Conservation (phyloP, 768 basidiomycete species). For the Tylopilus sp. region DNA sequence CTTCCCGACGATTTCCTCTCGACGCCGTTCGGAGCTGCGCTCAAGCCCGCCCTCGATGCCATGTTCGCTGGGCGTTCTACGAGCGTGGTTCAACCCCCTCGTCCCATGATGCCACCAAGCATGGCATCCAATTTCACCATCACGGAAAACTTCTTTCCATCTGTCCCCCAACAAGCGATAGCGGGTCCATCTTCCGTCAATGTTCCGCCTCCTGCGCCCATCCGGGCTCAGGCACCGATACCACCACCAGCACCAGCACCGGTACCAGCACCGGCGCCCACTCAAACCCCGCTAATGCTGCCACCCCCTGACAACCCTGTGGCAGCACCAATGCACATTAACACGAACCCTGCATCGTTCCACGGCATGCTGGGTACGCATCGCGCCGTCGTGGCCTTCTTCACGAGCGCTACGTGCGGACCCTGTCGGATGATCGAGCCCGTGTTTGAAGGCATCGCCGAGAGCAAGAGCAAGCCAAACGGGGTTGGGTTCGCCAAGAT, state of each 20-base stretch:
- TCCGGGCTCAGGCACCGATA: no score
- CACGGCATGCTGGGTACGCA: conserved; percentile 60
- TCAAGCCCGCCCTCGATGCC: conserved; percentile 87
- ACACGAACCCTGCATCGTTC: conserved; percentile 75
- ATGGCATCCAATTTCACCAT: conserved; percentile 43
- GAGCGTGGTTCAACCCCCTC: conserved; percentile 30
- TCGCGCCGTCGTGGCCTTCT: conserved; percentile 74
- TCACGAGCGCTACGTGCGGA: conserved; percentile 71
- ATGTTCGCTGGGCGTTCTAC: conserved; percentile 63
- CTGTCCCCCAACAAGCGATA: conserved; percentile 52
- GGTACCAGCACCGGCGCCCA: conserved; percentile 6
- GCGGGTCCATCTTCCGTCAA: conserved; percentile 7
- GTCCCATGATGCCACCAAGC: conserved; percentile 23
- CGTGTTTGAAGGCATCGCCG: conserved; percentile 73
- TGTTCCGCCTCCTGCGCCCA: background rate
- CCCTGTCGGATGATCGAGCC: conserved; percentile 86
- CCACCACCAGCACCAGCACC: conserved; percentile 3
- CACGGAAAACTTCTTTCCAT: conserved; percentile 52
- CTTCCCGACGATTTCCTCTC: conserved; percentile 82
- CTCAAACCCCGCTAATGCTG: conserved; percentile 23
- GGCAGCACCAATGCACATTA: conserved; percentile 61
- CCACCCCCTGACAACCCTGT: conserved; percentile 43
- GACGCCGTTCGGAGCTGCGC: conserved; percentile 80
- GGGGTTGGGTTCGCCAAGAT: conserved; percentile 79
- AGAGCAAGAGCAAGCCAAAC: conserved; percentile 48